Conservation (phyloP, 2,329 filamentous ascomycete species). For the Thelonectria rubi region DNA sequence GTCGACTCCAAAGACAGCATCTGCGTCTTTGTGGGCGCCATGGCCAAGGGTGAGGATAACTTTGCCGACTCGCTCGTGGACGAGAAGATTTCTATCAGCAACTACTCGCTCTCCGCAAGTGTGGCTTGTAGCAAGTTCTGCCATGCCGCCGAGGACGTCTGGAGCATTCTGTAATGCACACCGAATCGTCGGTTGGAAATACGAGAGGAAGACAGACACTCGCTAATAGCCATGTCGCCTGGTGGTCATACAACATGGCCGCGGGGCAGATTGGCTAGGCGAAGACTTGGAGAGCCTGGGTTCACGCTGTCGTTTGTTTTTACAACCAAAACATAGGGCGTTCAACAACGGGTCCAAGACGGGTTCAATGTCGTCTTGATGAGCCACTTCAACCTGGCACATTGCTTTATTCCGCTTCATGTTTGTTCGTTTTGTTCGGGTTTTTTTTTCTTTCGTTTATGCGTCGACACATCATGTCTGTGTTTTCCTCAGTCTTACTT, state of each 20-base stretch:
- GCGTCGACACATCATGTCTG: conserved; percentile 22
- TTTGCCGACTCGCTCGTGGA: conserved; percentile 96
- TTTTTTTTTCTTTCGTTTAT: conserved; percentile 4
- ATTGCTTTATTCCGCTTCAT: conserved; percentile 36
- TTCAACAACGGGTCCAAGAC: conserved; percentile 80
- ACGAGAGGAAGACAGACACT: conserved; percentile 33
- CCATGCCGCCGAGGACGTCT: conserved; percentile 95
- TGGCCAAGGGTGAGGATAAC: conserved; percentile 96
- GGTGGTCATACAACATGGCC: conserved; percentile 79
- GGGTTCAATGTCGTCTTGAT: conserved; percentile 63
- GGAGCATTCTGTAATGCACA: conserved; percentile 80
- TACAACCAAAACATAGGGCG: conserved; percentile 84
- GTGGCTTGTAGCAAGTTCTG: conserved; percentile 99
- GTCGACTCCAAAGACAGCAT: conserved; percentile 88
- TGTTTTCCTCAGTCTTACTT: conserved; percentile 10
- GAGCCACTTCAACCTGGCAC: conserved; percentile 74
- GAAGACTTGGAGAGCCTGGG: conserved; percentile 70
- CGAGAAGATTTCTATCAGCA: conserved; percentile 98
- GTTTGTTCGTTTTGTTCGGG: conserved; percentile 28
- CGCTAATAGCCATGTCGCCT: conserved; percentile 47
- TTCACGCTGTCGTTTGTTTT: conserved; percentile 83
- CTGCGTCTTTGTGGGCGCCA: conserved; percentile 96
- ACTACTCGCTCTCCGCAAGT: conserved; percentile 95
- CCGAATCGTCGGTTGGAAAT: conserved; percentile 26
- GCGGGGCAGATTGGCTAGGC: conserved; percentile 53